phyloP scores from a whole-genome alignment of 495 filamentous ascomycete species.

The Hyaloscypha finlandica region DNA sequence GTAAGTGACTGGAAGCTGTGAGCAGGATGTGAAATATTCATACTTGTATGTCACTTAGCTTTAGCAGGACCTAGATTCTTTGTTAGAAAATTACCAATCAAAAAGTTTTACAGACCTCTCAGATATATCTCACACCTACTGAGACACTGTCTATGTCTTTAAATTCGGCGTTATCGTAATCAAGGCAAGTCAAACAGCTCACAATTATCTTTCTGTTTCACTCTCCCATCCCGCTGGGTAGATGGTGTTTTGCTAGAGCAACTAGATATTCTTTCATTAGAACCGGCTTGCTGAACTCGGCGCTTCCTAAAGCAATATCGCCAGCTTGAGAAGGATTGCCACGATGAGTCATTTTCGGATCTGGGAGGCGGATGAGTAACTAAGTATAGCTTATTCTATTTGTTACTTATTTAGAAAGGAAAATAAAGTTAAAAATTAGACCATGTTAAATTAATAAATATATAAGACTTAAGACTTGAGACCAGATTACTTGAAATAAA shows the following conservation, averaged over 20 bases:
- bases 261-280: conserved; percentile 45
- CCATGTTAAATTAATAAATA: no score
- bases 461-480: no score
- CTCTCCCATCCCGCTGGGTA: conserved; percentile 51
- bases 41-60: conserved; percentile 7
- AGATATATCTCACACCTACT: conserved; percentile 53
- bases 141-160: conserved; percentile 50
- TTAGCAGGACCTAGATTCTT: conserved; percentile 10
- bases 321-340: neutral
- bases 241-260: conserved; percentile 36
- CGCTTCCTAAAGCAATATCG: neutral
- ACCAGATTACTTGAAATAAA: no score
- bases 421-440: no score
- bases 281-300: conserved; percentile 1
- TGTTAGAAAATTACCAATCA: conserved; percentile 5
- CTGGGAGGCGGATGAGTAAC: no score
- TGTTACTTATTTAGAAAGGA: no score
- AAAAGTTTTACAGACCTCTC: conserved; percentile 39
- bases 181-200: conserved; percentile 59
- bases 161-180: conserved; percentile 46
- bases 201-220: conserved; percentile 50
- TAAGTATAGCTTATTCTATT: no score
- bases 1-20: neutral
- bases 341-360: no score
- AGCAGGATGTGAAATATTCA: neutral